A percentile compares a stretch with the other conserved stretches of the same genome.
Evolutionary conservation across 177 flowering plant species (phyloP).

Genomic region (Vitis hybrid): DNA sequence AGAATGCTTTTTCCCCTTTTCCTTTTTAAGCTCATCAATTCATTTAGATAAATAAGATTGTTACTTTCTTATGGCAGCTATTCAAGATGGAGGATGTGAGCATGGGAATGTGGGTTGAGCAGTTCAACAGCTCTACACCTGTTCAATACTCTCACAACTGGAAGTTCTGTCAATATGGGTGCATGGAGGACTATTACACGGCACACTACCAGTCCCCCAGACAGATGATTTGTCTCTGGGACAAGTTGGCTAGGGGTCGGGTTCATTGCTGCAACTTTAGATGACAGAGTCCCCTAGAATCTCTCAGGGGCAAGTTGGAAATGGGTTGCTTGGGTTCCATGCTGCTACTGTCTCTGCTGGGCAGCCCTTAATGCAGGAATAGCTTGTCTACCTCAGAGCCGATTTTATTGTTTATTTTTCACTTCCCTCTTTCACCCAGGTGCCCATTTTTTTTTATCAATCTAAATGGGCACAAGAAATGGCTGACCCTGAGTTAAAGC

Average conservation of each 20-base stretch:
- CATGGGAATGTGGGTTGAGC: slow-evolving; percentile 89
- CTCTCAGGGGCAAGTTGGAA: too few relatives aligned
- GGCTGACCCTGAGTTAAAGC: not conserved
- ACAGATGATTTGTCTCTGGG: slow-evolving; percentile 85
- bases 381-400: too few relatives aligned
- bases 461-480: not conserved
- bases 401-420: too few relatives aligned
- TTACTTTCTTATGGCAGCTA: slow-evolving; percentile 35
- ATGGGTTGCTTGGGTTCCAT: too few relatives aligned
- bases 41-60: too few relatives aligned
- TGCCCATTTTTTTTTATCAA: too few relatives aligned
- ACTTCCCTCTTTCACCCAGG: too few relatives aligned
- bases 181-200: slow-evolving; percentile 62
- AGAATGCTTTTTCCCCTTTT: not conserved
- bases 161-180: slow-evolving; percentile 80
- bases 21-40: not conserved
- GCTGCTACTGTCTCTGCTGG: too few relatives aligned
- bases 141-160: slow-evolving; percentile 70
- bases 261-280: slow-evolving; percentile 73
- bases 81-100: slow-evolving; percentile 93
- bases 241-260: slow-evolving; percentile 50
- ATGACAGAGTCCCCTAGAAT: slow-evolving; percentile 23
- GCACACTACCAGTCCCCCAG: slow-evolving; percentile 87
- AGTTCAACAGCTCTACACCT: slow-evolving; percentile 51
- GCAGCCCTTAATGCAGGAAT: too few relatives aligned